These are phyloP conservation scores for Ogataea ramenticola DNA, from an alignment of 805 yeast species.

Conservation along the genomic window DNA sequence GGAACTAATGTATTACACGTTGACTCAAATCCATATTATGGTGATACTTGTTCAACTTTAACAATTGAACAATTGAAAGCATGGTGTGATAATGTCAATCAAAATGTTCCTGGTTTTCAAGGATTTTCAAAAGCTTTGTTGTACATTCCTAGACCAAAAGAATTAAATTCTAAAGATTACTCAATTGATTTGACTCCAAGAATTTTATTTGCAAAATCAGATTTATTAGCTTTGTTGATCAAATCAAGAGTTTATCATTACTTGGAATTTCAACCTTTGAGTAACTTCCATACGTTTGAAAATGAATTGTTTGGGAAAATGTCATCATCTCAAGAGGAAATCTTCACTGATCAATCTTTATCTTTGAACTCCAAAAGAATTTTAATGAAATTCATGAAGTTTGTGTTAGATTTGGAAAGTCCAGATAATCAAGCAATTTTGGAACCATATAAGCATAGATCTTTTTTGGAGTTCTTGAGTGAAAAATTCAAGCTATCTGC, in stretches of 20 bases:
- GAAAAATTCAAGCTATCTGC: slow-evolving; percentile 62
- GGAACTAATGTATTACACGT: slow-evolving; percentile 93
- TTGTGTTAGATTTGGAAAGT: slow-evolving; percentile 64
- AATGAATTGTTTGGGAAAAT: slow-evolving; percentile 85
- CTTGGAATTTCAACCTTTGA: slow-evolving; percentile 83
- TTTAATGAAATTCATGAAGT: slow-evolving; percentile 87
- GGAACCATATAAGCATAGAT: slow-evolving; percentile 44
- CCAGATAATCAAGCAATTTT: slow-evolving; percentile 37
- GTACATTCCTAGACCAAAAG: slow-evolving; percentile 62
- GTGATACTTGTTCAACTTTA: slow-evolving; percentile 80
- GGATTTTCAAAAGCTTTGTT: slow-evolving; percentile 57
- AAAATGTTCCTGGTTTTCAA: slow-evolving; percentile 25
- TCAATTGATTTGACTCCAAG: slow-evolving; percentile 86
- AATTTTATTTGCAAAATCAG: slow-evolving; percentile 85
- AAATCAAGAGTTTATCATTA: slow-evolving; percentile 86
- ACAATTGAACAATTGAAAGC: slow-evolving; percentile 78
- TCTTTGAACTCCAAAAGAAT: slow-evolving; percentile 70
- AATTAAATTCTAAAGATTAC: slow-evolving; percentile 62
- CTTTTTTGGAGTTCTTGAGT: slow-evolving; percentile 53
- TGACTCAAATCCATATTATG: slow-evolving; percentile 79
- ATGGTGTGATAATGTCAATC: slow-evolving; percentile 74
- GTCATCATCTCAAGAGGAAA: slow-evolving; percentile 83
- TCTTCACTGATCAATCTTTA: slow-evolving; percentile 81
- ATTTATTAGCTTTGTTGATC: slow-evolving; percentile 67
- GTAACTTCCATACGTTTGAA: slow-evolving; percentile 90